These are phyloP conservation scores for Termitomyces sp. DNA, from an alignment of 1,284 basidiomycete genomes.

Conservation along the genomic window DNA sequence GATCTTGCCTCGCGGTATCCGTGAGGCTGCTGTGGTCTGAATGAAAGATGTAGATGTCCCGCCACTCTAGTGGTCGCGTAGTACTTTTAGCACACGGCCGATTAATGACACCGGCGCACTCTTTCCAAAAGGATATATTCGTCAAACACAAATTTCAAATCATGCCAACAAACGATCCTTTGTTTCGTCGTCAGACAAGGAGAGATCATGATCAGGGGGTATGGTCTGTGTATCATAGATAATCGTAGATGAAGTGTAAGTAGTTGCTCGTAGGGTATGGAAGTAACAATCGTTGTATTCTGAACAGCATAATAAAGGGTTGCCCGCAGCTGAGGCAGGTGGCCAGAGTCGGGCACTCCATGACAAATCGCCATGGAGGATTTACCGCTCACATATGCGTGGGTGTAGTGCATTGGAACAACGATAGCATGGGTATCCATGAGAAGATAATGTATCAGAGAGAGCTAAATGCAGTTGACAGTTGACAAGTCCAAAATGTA, in stretches of 20 bases:
- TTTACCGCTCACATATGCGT: constrained; percentile 4
- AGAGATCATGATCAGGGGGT: constrained; percentile 9
- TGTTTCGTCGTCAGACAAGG: constrained; percentile 11
- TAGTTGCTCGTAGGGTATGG: constrained; percentile 16
- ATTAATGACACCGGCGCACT: constrained; percentile 10
- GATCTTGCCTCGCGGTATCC: constrained; percentile 25
- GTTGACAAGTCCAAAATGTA: constrained; percentile 8
- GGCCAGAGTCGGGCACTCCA: background rate
- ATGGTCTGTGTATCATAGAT: constrained; percentile 11
- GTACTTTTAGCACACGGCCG: constrained; percentile 6
- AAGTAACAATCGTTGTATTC: constrained; percentile 10
- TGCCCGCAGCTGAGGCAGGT: background rate
- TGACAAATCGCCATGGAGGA: constrained; percentile 3
- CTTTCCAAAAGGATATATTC: constrained; percentile 12
- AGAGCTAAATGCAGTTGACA: constrained; percentile 11
- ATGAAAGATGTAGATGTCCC: constrained; percentile 12
- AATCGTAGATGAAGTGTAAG: constrained; percentile 15
- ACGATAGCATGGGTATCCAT: constrained; percentile 15
- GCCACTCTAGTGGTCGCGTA: constrained; percentile 14
- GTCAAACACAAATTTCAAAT: constrained; percentile 5
- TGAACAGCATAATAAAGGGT: constrained; percentile 9
- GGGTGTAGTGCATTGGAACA: constrained; percentile 7
- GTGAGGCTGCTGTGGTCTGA: constrained; percentile 21
- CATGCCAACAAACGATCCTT: constrained; percentile 13
- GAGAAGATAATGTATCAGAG: constrained; percentile 15